Conservation (phyloP, 164 flowering plant species). For the Stephania japonica region DNA sequence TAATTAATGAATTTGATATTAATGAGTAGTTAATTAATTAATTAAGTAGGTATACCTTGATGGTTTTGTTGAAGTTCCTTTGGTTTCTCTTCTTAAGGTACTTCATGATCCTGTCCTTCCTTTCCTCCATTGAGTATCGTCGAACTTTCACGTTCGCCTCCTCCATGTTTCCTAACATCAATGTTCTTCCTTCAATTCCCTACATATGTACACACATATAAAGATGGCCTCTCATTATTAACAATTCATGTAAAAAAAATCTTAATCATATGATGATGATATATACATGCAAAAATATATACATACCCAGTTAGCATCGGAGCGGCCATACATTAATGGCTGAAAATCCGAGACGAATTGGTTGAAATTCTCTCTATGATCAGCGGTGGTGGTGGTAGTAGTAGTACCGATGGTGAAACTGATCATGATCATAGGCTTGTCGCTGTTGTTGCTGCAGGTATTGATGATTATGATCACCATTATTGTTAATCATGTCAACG, state of each 20-base stretch:
- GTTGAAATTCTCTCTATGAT: background rate
- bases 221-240: too few relatives aligned
- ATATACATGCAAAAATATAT: background rate
- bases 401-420: background rate
- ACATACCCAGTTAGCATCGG: background rate
- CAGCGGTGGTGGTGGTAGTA: background rate
- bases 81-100: constrained; percentile 80
- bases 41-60: constrained; percentile 65
- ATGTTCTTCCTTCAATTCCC: constrained; percentile 31
- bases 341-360: background rate
- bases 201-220: constrained; percentile 5
- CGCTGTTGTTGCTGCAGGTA: background rate
- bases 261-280: too few relatives aligned
- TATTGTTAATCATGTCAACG: background rate
- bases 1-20: background rate
- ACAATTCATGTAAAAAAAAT: too few relatives aligned
- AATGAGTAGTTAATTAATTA: background rate
- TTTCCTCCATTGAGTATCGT: constrained; percentile 63
- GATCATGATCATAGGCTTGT: background rate
- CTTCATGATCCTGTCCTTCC: constrained; percentile 60
- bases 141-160: constrained; percentile 38
- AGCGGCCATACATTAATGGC: background rate
- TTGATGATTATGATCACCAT: background rate
- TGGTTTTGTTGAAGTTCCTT: constrained; percentile 86
- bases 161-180: constrained; percentile 13